Evolutionary conservation across 331 rosid genomes (phyloP), one percentile per base, ranked within the genome.

Genomic region (Erythrophleum ivorense): DNA sequence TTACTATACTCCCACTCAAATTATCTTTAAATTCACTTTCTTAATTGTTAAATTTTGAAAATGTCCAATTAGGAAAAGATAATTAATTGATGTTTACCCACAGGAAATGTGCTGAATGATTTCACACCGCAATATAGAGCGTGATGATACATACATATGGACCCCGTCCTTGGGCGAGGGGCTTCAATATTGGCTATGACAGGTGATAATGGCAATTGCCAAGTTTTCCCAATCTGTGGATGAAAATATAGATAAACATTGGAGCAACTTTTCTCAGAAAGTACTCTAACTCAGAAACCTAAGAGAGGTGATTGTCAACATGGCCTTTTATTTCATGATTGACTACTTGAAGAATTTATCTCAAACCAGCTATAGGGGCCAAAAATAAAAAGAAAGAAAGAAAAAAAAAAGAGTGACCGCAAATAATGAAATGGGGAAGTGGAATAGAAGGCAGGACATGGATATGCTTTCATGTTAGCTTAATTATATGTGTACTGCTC

Each of bases 301-400:
- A 58, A 49, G 67, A 79, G 63, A 41, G 71, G 34, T 29, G 8
- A 10, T 29, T 78, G 41, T 38, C 48, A 10, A 33, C 53, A 36
- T 48, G 72, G 78, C 66, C 80, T 19, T 65, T 48, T 64, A 59
- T 8, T 49, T 64, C 77, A 86, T 76, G 19, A 83, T 86, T 79
- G 53, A 70, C 65, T 78, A 58, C 50, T 66, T n/a, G 0, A 15
- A 66, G 78, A 81, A 81, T 38, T 54, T 7, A 46, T 62, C 21
- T 53, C 0, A 31, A 58, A 55, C 10, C 46, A 36, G 70, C 46
- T 43, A 69, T 21, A 24, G 18, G 46, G 81, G 19, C 14, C 63
- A 77, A 81, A 54, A 81, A n/a, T n/a, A n/a, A 57, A 73, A 45
- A 19, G 40, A 66, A 46, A 45, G 24, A n/a, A n/a, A 29, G 54